Conservation (phyloP, 352 stramenopile species). For the Pythium rishiriense region DNA sequence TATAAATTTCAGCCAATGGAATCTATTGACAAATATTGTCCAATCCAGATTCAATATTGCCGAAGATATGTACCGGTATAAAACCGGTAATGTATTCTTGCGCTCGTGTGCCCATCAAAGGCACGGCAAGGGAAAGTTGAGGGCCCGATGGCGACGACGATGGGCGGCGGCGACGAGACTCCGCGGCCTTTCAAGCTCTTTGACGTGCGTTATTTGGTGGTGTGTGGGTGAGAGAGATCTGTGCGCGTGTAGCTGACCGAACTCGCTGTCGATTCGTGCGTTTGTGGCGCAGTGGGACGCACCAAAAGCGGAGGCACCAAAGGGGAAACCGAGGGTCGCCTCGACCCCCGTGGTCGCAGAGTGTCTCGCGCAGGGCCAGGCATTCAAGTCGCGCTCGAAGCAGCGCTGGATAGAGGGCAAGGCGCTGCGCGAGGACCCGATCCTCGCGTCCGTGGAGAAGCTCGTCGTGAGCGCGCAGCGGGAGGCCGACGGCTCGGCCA, state of each 20-base stretch:
- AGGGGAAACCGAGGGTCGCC: neutral
- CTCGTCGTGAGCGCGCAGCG: slow-evolving; percentile 20
- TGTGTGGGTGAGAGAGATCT: neutral
- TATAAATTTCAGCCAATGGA: slow-evolving; percentile 26
- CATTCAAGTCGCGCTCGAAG: slow-evolving; percentile 50
- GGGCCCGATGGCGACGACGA: slow-evolving; percentile 13
- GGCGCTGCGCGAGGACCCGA: slow-evolving; percentile 44
- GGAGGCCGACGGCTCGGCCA: slow-evolving; percentile 4
- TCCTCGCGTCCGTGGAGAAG: slow-evolving; percentile 43
- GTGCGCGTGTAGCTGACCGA: slow-evolving; percentile 5
- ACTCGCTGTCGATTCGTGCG: neutral
- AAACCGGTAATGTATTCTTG: slow-evolving; percentile 8
- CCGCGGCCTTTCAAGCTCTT: slow-evolving; percentile 33
- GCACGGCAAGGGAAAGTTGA: slow-evolving; percentile 25
- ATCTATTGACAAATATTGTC: slow-evolving; percentile 1
- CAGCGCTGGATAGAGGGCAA: slow-evolving; percentile 47
- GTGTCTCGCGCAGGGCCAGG: slow-evolving; percentile 39
- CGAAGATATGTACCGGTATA: slow-evolving; percentile 1
- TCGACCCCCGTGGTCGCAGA: slow-evolving; percentile 23
- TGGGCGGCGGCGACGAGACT: slow-evolving; percentile 8
- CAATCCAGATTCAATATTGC: slow-evolving; percentile 12
- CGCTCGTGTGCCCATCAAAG: slow-evolving; percentile 16
- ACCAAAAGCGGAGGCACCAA: slow-evolving; percentile 1
- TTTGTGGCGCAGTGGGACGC: slow-evolving; percentile 22
- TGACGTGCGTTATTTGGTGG: slow-evolving; percentile 12